A percentile compares a stretch with the other conserved stretches of the same genome.
phyloP scores from a whole-genome alignment of 192 early-diverging fungal genomes.

The Umbelopsis sp. region DNA sequence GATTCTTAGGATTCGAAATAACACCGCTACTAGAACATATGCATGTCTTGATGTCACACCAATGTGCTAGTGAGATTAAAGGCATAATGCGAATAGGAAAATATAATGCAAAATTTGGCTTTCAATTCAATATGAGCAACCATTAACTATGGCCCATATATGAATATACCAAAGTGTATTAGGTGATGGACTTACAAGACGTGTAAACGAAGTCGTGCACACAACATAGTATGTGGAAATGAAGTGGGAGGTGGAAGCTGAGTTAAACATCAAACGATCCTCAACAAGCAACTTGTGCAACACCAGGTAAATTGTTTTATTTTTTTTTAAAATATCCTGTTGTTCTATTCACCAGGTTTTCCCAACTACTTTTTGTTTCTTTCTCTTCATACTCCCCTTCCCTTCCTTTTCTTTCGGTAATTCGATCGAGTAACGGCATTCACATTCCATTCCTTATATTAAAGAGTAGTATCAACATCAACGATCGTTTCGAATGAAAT shows the following conservation, averaged over 20 bases:
- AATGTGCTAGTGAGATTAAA: neutral
- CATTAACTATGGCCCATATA: too few species aligned
- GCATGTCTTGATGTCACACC: slow-evolving; percentile 1
- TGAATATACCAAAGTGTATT: too few species aligned
- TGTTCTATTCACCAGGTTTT: neutral
- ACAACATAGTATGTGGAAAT: neutral
- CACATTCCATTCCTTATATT: slow-evolving; percentile 1
- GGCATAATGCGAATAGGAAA: neutral
- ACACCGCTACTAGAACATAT: neutral
- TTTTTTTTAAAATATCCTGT: neutral
- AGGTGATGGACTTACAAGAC: too few species aligned
- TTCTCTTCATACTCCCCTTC: neutral
- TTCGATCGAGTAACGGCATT: neutral
- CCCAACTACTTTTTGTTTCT: neutral
- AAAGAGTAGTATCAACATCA: neutral
- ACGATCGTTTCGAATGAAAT: neutral
- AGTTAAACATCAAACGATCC: neutral
- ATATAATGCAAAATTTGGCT: neutral
- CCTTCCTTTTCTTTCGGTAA: neutral
- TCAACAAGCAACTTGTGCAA: slow-evolving; percentile 4
- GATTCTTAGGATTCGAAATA: neutral
- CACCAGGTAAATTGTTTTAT: slow-evolving; percentile 7
- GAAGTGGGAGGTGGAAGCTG: neutral
- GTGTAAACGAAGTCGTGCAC: too few species aligned
- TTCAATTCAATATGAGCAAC: too few species aligned